Evolutionary conservation across 2,329 filamentous ascomycete species (phyloP).

Genomic region (Claviceps sorghi): DNA sequence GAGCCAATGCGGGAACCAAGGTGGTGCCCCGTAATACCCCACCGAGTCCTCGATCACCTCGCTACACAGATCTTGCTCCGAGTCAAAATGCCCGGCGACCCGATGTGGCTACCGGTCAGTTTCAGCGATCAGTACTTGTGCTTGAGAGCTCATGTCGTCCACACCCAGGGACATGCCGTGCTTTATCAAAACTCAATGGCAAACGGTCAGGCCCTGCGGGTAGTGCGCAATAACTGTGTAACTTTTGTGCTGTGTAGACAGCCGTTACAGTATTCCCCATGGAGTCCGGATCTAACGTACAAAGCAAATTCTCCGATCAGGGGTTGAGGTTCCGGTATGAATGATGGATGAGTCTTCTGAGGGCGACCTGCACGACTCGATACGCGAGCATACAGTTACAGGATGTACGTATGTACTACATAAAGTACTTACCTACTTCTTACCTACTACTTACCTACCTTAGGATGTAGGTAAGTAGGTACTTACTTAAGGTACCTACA

Average conservation of each 20-base stretch:
- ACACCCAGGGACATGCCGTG: background rate
- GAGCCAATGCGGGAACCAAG: background rate
- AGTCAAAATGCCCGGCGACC: conserved; percentile 1
- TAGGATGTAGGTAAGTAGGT: no score
- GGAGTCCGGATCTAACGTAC: background rate
- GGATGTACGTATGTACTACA: no score
- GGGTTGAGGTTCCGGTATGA: background rate
- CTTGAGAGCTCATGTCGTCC: background rate
- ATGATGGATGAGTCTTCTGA: no score
- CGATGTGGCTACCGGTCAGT: background rate
- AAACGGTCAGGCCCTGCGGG: background rate
- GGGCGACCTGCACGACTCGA: no score
- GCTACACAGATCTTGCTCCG: background rate
- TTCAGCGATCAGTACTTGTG: background rate
- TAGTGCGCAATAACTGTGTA: background rate
- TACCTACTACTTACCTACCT: no score
- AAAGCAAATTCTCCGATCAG: background rate
- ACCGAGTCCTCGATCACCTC: background rate
- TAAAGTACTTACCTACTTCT: no score
- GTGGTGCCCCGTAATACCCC: background rate
- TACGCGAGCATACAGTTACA: no score
- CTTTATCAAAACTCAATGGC: background rate
- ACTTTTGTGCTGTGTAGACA: background rate
- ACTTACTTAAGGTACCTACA: no score
- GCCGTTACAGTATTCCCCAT: background rate